Conservation (phyloP, 805 yeast genomes). For the Candida taoyuanica region DNA sequence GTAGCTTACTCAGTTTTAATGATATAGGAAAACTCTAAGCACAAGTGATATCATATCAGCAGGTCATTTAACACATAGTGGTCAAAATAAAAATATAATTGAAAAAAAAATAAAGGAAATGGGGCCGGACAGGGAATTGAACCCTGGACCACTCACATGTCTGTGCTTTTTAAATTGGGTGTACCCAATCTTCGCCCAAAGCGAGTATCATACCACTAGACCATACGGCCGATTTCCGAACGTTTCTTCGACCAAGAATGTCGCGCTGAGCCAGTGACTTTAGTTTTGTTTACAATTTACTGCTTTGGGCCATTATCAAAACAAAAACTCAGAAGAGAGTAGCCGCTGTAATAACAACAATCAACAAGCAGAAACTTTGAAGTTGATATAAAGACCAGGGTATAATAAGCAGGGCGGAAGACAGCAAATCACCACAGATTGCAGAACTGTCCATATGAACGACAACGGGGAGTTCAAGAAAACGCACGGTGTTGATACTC, state of each 20-base stretch:
- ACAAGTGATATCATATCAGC: neutral
- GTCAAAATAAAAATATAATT: neutral
- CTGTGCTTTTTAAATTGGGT: conserved; percentile 13
- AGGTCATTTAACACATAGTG: neutral
- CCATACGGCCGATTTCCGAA: conserved; percentile 27
- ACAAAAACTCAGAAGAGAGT: conserved; percentile 10
- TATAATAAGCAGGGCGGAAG: too few relatives aligned
- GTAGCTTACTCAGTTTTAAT: too few relatives aligned
- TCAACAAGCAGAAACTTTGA: too few relatives aligned
- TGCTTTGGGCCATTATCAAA: conserved; percentile 11
- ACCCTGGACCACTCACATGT: conserved; percentile 32
- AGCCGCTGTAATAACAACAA: too few relatives aligned
- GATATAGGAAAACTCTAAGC: neutral
- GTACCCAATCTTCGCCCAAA: conserved; percentile 27
- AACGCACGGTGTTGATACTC: neutral
- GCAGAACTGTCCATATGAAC: neutral
- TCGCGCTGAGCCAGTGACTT: conserved; percentile 2
- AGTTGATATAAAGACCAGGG: too few relatives aligned
- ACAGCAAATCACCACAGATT: too few relatives aligned
- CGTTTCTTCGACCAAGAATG: too few relatives aligned
- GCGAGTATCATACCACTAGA: conserved; percentile 33
- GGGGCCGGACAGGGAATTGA: conserved; percentile 33
- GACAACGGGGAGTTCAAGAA: neutral
- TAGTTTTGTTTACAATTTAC: conserved; percentile 14
- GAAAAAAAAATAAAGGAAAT: conserved; percentile 14